Evolutionary conservation across 2,329 filamentous ascomycete genomes (phyloP), one percentile per base, ranked within the genome.

Genomic region (Penicillium sp.): DNA sequence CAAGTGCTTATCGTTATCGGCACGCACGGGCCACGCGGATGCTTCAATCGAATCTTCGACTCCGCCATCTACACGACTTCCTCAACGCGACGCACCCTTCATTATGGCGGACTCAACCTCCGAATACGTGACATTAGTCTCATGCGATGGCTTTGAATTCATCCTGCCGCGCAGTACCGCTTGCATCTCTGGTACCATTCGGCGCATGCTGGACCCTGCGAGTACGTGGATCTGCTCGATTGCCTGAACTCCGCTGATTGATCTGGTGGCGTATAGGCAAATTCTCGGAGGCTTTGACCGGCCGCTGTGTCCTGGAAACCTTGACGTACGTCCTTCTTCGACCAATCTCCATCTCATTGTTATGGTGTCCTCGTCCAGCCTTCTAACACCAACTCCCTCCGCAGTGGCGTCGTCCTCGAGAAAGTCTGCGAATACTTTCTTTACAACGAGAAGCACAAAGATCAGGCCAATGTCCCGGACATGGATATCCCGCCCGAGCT

Each of bases 351-450:
- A 9, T 18, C n/a, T 33, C 27, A n/a, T 38, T 11, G 14, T 28
- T 30, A 7, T 28, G 6, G 5, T n/a, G 4, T 39, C 36, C 10
- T 4, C 13, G 14, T n/a, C 40, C 44, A n/a, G 7, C 16, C 25
- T 22, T 14, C 45, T 59, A 48, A 54, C 46, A 30, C 24, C 35
- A 45, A 22, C 39, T 40, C 38, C 16, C 7, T 24, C 25, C 48
- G 28, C 57, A 86, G 81, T 60, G 84, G 81, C 25, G 69, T 85
- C 24, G 78, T 86, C 10, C 75, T 88, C 2, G 84, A 87, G 63
- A 86, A 86, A 67, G 82, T 88, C 47, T 87, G 84, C 76, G 83
- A 87, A 66, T 88, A 88, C 64, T 78, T 88, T 40, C 85, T 85
- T 69, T 87, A 87, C 72, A 82, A 85, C 57, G 79, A 87, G 61